These are phyloP conservation scores for Drosera capensis DNA, from an alignment of 148 eudicot species.

Conservation along the genomic window DNA sequence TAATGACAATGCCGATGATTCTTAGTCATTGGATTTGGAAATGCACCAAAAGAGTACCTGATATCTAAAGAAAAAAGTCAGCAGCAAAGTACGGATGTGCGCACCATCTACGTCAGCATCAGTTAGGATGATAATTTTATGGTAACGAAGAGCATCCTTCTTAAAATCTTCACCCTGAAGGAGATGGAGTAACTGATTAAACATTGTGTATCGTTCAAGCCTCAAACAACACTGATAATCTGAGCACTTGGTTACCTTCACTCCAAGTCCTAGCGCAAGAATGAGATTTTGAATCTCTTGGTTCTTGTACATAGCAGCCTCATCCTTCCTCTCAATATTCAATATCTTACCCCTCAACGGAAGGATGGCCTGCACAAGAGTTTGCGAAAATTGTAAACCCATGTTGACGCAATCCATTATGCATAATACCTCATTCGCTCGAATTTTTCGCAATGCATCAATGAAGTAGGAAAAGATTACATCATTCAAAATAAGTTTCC, in stretches of 20 bases:
- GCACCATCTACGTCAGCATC: conserved; percentile 99
- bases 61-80: conserved; percentile 94
- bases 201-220: too few species aligned
- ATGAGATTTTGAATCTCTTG: conserved; percentile 92
- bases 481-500: too few species aligned
- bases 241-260: conserved; percentile 36
- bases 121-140: conserved; percentile 88
- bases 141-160: conserved; percentile 80
- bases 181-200: too few species aligned
- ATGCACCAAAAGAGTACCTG: conserved; percentile 38
- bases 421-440: too few species aligned
- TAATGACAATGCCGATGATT: not conserved
- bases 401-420: too few species aligned
- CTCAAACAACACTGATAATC: not conserved
- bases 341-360: conserved; percentile 95
- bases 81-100: conserved; percentile 72
- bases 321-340: conserved; percentile 82
- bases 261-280: conserved; percentile 88
- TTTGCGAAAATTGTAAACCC: too few species aligned
- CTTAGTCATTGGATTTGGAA: not conserved
- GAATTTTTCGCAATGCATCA: too few species aligned
- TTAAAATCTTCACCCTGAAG: conserved; percentile 90
- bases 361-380: conserved; percentile 67
- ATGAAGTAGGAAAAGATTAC: too few species aligned
- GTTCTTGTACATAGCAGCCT: conserved; percentile 96